Evolutionary conservation across 768 basidiomycete genomes (phyloP).

Genomic region (Pleurotus tuber-regium): DNA sequence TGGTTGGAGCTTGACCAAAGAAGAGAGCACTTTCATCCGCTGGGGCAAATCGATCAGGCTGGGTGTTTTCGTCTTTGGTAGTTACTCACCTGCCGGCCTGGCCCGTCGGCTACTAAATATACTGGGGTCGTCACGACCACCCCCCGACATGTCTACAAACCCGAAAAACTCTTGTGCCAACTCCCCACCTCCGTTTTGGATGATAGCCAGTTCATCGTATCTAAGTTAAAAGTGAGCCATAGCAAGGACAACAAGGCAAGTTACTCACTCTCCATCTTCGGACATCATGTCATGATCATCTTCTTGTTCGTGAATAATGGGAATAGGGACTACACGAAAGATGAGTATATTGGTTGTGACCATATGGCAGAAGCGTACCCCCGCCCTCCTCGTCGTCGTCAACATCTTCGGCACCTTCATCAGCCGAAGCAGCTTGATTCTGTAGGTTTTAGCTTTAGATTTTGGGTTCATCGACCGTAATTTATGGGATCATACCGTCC

Average conservation of each 20-base stretch:
- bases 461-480: neutral
- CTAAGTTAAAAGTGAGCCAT: slow-evolving; percentile 19
- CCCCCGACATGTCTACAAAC: slow-evolving; percentile 36
- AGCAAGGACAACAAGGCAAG: neutral
- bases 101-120: slow-evolving; percentile 56
- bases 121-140: slow-evolving; percentile 33
- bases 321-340: slow-evolving; percentile 40
- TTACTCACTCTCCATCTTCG: slow-evolving; percentile 61
- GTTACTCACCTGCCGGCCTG: slow-evolving; percentile 40
- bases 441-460: slow-evolving; percentile 34
- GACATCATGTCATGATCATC: slow-evolving; percentile 60
- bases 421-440: slow-evolving; percentile 45
- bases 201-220: slow-evolving; percentile 37
- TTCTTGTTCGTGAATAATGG: slow-evolving; percentile 62
- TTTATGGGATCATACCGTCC: slow-evolving; percentile 43
- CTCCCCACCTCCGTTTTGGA: slow-evolving; percentile 33
- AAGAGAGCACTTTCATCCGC: slow-evolving; percentile 56
- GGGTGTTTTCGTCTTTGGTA: slow-evolving; percentile 10
- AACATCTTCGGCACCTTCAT: slow-evolving; percentile 44
- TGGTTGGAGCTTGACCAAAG: slow-evolving; percentile 60
- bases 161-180: slow-evolving; percentile 50
- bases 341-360: slow-evolving; percentile 16
- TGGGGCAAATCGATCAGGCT: slow-evolving; percentile 19
- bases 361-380: slow-evolving; percentile 36
- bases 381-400: slow-evolving; percentile 65